Percentiles rank a stretch among this genome's conserved stretches.
phyloP scores from a whole-genome alignment of 2,329 filamentous ascomycete genomes.

The Colletotrichum tropicale region DNA sequence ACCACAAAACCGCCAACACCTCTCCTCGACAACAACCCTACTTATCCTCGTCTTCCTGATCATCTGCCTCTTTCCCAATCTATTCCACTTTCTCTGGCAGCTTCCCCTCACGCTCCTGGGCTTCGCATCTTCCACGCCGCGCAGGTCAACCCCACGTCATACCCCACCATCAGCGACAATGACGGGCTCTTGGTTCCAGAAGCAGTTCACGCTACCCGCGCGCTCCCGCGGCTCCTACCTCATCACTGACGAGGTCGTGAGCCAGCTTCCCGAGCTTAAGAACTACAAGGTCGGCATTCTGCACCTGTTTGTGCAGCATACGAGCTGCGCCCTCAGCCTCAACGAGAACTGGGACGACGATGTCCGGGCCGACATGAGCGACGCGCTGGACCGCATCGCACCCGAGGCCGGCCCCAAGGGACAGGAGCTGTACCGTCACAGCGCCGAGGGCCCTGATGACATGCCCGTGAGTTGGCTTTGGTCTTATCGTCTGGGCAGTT shows the following conservation, averaged over 20 bases:
- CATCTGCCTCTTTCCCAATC: slow-evolving; percentile 54
- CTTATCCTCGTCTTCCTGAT: slow-evolving; percentile 54
- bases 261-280: slow-evolving; percentile 77
- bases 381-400: slow-evolving; percentile 89
- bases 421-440: slow-evolving; percentile 80
- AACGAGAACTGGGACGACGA: slow-evolving; percentile 92
- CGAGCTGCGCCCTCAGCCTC: slow-evolving; percentile 84
- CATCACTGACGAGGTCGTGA: slow-evolving; percentile 77
- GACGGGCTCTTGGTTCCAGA: slow-evolving; percentile 79
- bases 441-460: slow-evolving; percentile 87
- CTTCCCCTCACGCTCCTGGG: slow-evolving; percentile 48
- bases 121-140: slow-evolving; percentile 31
- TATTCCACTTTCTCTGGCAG: slow-evolving; percentile 58
- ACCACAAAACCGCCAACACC: slow-evolving; percentile 33
- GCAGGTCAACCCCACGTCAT: slow-evolving; percentile 21
- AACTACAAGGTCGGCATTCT: slow-evolving; percentile 85
- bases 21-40: slow-evolving; percentile 45
- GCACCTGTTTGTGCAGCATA: slow-evolving; percentile 95
- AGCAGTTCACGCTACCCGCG: slow-evolving; percentile 79
- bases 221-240: slow-evolving; percentile 86
- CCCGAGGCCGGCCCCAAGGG: slow-evolving; percentile 77
- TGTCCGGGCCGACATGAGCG: slow-evolving; percentile 92
- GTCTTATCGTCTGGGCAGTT: background rate
- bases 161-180: slow-evolving; percentile 42
- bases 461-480: slow-evolving; percentile 71